These are phyloP conservation scores for Coniella vitis DNA, from an alignment of 2,329 filamentous ascomycete genomes.

Conservation along the genomic window DNA sequence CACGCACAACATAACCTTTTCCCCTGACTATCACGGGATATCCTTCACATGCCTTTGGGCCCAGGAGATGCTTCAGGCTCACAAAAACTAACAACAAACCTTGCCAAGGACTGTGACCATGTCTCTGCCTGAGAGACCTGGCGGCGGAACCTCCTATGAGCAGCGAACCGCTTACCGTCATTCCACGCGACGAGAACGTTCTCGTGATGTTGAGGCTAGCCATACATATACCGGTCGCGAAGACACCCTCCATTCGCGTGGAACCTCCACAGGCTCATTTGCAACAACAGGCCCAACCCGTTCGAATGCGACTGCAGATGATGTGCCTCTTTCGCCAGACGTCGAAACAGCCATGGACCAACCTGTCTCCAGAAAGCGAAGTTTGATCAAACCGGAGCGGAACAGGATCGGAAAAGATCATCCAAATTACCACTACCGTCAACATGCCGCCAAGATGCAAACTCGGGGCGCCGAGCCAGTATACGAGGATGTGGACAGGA, in stretches of 20 bases:
- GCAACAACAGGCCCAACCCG: conserved; percentile 50
- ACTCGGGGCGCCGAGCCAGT: conserved; percentile 84
- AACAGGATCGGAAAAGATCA: conserved; percentile 79
- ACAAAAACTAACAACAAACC: conserved; percentile 19
- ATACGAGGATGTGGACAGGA: conserved; percentile 67
- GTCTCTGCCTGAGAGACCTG: conserved; percentile 60
- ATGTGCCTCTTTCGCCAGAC: conserved; percentile 46
- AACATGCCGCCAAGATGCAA: conserved; percentile 90
- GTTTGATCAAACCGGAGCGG: conserved; percentile 82
- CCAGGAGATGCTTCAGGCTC: not conserved
- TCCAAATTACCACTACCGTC: conserved; percentile 91
- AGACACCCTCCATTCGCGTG: conserved; percentile 17
- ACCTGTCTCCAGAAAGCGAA: conserved; percentile 61
- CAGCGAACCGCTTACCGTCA: conserved; percentile 60
- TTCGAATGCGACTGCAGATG: conserved; percentile 47
- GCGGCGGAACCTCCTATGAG: conserved; percentile 54
- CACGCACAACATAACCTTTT: not conserved
- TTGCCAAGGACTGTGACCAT: conserved; percentile 36
- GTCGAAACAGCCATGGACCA: conserved; percentile 23
- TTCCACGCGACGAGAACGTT: conserved; percentile 57
- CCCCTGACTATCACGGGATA: not conserved
- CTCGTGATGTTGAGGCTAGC: conserved; percentile 65
- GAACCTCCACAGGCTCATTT: conserved; percentile 51
- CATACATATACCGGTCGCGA: conserved; percentile 5
- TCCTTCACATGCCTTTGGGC: not conserved